A percentile compares a stretch with the other conserved stretches of the same genome.
Conservation (phyloP, 139 green algal genomes). For the Trebouxia sp. region DNA sequence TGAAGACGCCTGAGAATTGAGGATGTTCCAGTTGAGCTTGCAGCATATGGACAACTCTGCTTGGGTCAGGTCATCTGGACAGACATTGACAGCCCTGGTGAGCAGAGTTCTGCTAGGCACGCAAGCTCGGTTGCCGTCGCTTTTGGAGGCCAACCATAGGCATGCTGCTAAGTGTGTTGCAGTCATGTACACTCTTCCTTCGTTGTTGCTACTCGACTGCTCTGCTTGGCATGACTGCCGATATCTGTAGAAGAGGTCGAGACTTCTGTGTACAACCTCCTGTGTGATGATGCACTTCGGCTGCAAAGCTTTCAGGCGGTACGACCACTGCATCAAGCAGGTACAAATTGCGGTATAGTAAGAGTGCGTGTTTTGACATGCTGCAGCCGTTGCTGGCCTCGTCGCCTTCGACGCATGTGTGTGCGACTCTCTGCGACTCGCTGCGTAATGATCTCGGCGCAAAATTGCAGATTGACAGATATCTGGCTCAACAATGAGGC, state of each 20-base stretch:
- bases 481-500: too few relatives aligned
- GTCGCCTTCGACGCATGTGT: too few relatives aligned
- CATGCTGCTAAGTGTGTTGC: slow-evolving; percentile 2
- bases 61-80: background rate
- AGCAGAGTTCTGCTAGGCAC: slow-evolving; percentile 22
- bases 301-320: slow-evolving; percentile 19
- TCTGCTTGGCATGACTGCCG: background rate
- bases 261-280: background rate
- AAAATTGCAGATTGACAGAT: too few relatives aligned
- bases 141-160: slow-evolving; percentile 18
- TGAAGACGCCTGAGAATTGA: background rate
- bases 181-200: too few relatives aligned
- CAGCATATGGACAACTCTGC: background rate
- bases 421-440: too few relatives aligned
- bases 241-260: slow-evolving; percentile 17
- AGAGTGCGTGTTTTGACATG: background rate
- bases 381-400: background rate
- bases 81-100: background rate
- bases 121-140: slow-evolving; percentile 6
- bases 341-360: background rate
- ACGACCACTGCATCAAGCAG: slow-evolving; percentile 5
- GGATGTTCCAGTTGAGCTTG: background rate
- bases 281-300: slow-evolving; percentile 16
- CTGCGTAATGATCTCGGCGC: too few relatives aligned
- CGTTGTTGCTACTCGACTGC: background rate